Evolutionary conservation across 1,284 basidiomycete species (phyloP).

Genomic region (Pseudozyma hubeiensis): DNA sequence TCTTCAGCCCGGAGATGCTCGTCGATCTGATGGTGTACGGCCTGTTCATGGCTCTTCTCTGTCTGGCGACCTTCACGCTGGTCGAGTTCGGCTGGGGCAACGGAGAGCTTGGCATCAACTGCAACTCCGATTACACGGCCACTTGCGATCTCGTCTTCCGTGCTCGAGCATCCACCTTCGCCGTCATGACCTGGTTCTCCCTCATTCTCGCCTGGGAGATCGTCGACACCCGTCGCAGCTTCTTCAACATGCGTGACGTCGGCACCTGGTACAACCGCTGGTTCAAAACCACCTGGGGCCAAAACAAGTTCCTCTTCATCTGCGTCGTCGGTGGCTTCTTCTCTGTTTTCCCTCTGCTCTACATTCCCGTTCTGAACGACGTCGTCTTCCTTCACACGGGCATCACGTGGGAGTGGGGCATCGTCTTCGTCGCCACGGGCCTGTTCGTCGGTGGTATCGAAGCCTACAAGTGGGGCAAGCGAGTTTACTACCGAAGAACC

Average conservation of each 20-base stretch:
- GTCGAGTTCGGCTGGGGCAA: constrained; percentile 59
- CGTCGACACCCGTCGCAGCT: constrained; percentile 64
- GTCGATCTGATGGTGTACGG: constrained; percentile 76
- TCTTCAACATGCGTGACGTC: constrained; percentile 65
- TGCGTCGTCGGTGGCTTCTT: constrained; percentile 70
- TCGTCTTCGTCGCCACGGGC: constrained; percentile 62
- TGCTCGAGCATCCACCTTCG: constrained; percentile 68
- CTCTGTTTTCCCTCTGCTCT: constrained; percentile 73
- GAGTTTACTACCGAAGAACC: constrained; percentile 45
- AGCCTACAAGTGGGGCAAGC: constrained; percentile 63
- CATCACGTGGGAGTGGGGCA: constrained; percentile 67
- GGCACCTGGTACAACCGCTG: constrained; percentile 58
- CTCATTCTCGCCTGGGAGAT: constrained; percentile 69
- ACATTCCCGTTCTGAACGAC: constrained; percentile 70
- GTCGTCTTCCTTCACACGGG: constrained; percentile 67
- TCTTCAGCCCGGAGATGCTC: constrained; percentile 67
- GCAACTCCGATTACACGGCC: constrained; percentile 62
- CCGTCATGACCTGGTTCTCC: constrained; percentile 65
- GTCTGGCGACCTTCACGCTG: constrained; percentile 69
- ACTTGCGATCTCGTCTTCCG: constrained; percentile 67
- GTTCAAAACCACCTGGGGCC: constrained; percentile 60
- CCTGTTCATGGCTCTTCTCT: constrained; percentile 75
- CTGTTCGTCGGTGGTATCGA: constrained; percentile 64
- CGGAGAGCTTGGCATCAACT: constrained; percentile 61
- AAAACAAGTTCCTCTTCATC: constrained; percentile 64